Conservation (phyloP, 129 eudicot genomes). For the Gnaphalium uliginosum region DNA sequence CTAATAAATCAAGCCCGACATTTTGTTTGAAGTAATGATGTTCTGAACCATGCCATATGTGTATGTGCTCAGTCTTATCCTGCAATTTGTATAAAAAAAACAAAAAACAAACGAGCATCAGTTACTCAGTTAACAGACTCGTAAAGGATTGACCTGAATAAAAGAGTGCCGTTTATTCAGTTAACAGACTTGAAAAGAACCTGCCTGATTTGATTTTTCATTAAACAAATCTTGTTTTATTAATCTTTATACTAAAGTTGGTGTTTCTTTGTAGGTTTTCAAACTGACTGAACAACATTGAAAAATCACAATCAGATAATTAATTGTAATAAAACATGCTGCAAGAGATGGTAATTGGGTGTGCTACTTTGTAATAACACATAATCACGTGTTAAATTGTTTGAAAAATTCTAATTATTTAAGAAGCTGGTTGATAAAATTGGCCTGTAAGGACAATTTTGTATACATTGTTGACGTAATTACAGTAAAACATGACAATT, state of each 20-base stretch:
- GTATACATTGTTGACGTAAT: not conserved
- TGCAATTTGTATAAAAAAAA: constrained; percentile 28
- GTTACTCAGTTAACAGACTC: not conserved
- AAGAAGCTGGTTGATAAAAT: not conserved
- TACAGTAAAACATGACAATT: too few species aligned
- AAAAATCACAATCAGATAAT: not conserved
- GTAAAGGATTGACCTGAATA: not conserved
- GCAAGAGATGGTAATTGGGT: not conserved
- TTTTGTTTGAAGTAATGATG: constrained; percentile 75
- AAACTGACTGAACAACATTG: not conserved
- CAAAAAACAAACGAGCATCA: not conserved
- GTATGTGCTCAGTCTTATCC: constrained; percentile 75
- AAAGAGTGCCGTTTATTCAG: not conserved
- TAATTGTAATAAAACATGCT: not conserved
- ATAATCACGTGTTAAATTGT: not conserved
- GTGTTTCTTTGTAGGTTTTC: not conserved
- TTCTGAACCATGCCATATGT: constrained; percentile 78
- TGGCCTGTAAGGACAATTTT: not conserved
- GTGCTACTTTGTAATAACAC: not conserved
- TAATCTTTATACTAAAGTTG: not conserved
- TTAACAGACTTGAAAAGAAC: not conserved
- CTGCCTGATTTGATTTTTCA: not conserved
- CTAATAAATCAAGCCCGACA: constrained; percentile 51
- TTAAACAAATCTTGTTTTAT: not conserved
- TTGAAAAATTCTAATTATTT: not conserved